phyloP scores from a whole-genome alignment of 441 rosid genomes.

The Aleurites moluccanus region DNA sequence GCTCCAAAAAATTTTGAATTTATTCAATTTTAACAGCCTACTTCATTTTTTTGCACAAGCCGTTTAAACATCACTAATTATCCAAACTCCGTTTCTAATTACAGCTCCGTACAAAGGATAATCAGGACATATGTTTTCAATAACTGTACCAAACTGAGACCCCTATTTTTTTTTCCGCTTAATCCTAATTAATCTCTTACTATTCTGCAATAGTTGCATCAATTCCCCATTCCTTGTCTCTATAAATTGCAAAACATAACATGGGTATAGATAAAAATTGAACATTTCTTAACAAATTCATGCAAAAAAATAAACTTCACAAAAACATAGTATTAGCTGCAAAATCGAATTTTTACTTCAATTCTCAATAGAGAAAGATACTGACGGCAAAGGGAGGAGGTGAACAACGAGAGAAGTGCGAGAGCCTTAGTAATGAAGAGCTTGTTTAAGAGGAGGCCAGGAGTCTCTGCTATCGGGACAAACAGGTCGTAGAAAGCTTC shows the following conservation, averaged over 20 bases:
- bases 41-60: neutral
- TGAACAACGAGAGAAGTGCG: slow-evolving; percentile 58
- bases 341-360: neutral
- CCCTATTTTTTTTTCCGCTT: neutral
- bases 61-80: neutral
- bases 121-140: neutral
- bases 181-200: neutral
- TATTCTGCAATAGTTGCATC: neutral
- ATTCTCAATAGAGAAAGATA: neutral
- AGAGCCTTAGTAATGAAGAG: slow-evolving; percentile 57
- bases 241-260: neutral
- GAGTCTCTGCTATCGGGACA: slow-evolving; percentile 88
- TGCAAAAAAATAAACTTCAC: neutral
- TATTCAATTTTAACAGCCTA: neutral
- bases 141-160: neutral
- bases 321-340: neutral
- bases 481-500: slow-evolving; percentile 84
- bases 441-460: slow-evolving; percentile 77
- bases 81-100: neutral
- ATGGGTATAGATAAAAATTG: neutral
- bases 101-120: neutral
- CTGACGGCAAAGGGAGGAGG: slow-evolving; percentile 88
- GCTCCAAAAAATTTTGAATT: too few species aligned
- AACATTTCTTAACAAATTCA: neutral
- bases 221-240: neutral